Evolutionary conservation across 371 early-diverging fungal species (phyloP).

Genomic region (Mortierella sp.): DNA sequence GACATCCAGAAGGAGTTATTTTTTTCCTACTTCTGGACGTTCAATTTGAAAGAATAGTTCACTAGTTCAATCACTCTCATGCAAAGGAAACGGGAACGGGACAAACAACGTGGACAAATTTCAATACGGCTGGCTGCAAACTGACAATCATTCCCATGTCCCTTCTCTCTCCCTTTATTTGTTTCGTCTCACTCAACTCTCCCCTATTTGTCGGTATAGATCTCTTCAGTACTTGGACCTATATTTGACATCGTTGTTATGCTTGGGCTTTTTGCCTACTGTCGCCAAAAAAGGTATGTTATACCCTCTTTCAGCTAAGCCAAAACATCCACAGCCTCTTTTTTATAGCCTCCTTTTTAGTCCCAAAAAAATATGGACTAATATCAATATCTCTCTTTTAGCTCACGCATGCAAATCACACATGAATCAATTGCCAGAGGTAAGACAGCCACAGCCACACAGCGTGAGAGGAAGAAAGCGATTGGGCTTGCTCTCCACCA

Average conservation of each 20-base stretch:
- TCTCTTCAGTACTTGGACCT: conserved; percentile 48
- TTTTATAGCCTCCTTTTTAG: background rate
- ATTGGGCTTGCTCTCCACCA: background rate
- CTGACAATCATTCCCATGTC: background rate
- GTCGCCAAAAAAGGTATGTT: conserved; percentile 52
- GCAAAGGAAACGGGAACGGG: background rate
- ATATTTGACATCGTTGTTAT: conserved; percentile 53
- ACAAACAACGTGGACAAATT: background rate
- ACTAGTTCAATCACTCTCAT: background rate
- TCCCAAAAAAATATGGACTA: background rate
- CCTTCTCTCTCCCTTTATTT: background rate
- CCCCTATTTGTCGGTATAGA: conserved; percentile 27
- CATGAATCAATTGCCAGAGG: conserved; percentile 54
- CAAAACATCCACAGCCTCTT: background rate
- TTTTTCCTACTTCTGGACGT: background rate
- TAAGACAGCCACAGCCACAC: conserved; percentile 10
- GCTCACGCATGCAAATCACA: conserved; percentile 50
- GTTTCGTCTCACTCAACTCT: background rate
- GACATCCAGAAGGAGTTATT: background rate
- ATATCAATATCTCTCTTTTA: conserved; percentile 20
- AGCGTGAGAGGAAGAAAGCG: background rate
- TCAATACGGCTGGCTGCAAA: background rate
- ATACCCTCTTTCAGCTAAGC: background rate
- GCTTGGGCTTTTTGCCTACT: conserved; percentile 53
- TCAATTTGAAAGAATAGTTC: too few species aligned